Evolutionary conservation across 306 rosid genomes (phyloP).

Genomic region (Quercus aquifolioides): DNA sequence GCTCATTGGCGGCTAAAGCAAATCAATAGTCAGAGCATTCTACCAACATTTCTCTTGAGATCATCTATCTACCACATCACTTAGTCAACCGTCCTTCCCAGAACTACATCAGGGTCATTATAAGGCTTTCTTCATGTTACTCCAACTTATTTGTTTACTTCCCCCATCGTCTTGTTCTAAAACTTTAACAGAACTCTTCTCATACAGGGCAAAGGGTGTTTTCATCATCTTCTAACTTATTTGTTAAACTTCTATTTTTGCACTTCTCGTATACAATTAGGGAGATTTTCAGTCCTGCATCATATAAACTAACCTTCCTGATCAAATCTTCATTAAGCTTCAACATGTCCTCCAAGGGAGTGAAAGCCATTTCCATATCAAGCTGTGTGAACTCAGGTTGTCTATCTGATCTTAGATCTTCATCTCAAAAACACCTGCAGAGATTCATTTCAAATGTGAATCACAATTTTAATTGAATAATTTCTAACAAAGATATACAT

Average conservation of each 20-base stretch:
- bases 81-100: neutral
- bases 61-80: neutral
- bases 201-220: neutral
- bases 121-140: neutral
- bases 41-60: neutral
- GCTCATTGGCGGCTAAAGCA: neutral
- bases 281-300: conserved; percentile 1
- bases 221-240: neutral
- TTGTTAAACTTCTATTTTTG: neutral
- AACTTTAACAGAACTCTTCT: neutral
- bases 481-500: neutral
- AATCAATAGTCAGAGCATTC: neutral
- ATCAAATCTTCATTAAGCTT: conserved; percentile 87
- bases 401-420: conserved; percentile 94
- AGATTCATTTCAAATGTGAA: conserved; percentile 13
- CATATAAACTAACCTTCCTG: conserved; percentile 60
- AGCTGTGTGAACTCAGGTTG: conserved; percentile 98
- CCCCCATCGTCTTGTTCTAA: neutral
- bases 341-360: conserved; percentile 88
- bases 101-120: neutral
- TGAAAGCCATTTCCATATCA: conserved; percentile 95
- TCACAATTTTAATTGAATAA: neutral
- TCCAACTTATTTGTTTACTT: neutral
- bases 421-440: conserved; percentile 90
- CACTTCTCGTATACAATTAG: neutral